phyloP scores from a whole-genome alignment of 345 rosid genomes.

The Rhodomyrtus tomentosa region DNA sequence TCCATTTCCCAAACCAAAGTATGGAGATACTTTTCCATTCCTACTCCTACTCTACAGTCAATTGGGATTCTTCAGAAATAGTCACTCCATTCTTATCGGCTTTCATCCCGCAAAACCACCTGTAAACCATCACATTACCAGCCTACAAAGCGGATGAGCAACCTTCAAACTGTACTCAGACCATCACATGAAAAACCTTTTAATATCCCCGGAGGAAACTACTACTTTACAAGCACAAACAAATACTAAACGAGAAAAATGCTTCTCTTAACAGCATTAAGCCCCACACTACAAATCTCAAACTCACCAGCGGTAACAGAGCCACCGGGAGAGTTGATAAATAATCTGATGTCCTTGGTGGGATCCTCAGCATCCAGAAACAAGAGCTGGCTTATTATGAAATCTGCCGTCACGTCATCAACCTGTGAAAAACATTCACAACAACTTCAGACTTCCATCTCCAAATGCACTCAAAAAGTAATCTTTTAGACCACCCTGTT shows the following conservation, averaged over 20 bases:
- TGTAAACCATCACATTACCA: background rate
- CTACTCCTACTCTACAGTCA: background rate
- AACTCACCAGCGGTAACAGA: conserved; percentile 74
- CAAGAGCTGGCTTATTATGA: conserved; percentile 79
- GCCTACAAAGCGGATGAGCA: background rate
- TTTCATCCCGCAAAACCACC: background rate
- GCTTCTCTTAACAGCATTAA: background rate
- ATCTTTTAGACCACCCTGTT: background rate
- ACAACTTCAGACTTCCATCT: background rate
- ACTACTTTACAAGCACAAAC: background rate
- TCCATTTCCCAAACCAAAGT: background rate
- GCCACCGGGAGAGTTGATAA: conserved; percentile 94
- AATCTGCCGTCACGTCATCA: conserved; percentile 81
- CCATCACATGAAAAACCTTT: background rate
- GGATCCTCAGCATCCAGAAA: conserved; percentile 84
- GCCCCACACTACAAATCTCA: background rate
- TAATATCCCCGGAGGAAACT: background rate
- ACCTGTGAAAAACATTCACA: conserved; percentile 33
- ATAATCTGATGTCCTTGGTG: conserved; percentile 60
- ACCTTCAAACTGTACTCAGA: background rate
- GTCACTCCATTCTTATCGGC: background rate
- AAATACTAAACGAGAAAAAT: background rate
- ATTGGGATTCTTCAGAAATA: background rate
- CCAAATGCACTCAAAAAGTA: background rate
- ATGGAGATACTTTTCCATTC: background rate